Percentiles rank a stretch among this genome's conserved stretches.
phyloP scores from a whole-genome alignment of 306 rosid species.

The Cyamopsis tetragonoloba region DNA sequence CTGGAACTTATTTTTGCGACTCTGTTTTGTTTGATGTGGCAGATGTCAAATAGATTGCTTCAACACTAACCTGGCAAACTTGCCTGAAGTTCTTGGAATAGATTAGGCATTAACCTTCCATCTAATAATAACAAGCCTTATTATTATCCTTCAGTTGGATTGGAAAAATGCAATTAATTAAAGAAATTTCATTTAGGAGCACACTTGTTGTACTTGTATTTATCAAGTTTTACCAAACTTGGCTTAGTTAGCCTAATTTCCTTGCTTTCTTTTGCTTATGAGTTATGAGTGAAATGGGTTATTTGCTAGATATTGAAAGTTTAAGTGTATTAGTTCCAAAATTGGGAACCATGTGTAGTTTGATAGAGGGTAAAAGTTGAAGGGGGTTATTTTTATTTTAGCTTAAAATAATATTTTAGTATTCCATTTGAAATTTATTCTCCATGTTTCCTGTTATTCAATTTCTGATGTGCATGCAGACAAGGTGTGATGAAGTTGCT shows the following conservation, averaged over 20 bases:
- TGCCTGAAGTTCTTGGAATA: not conserved
- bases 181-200: not conserved
- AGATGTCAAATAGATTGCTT: not conserved
- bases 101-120: not conserved
- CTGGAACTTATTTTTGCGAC: not conserved
- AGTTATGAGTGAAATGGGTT: not conserved
- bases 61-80: not conserved
- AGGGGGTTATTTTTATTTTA: not conserved
- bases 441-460: not conserved
- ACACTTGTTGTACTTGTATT: not conserved
- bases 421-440: not conserved
- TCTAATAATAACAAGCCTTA: not conserved
- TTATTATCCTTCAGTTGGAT: not conserved
- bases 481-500: conserved; percentile 76
- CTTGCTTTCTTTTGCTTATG: not conserved
- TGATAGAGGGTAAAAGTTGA: not conserved
- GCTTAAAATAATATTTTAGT: not conserved
- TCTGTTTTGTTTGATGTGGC: not conserved
- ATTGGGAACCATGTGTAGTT: not conserved
- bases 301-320: not conserved
- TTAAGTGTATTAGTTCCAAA: conserved; percentile 2
- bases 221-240: not conserved
- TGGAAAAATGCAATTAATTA: not conserved
- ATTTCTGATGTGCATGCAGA: conserved; percentile 44
- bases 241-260: not conserved